These are phyloP conservation scores for Solanum habrochaites DNA, from an alignment of 257 asterid species.

Conservation along the genomic window DNA sequence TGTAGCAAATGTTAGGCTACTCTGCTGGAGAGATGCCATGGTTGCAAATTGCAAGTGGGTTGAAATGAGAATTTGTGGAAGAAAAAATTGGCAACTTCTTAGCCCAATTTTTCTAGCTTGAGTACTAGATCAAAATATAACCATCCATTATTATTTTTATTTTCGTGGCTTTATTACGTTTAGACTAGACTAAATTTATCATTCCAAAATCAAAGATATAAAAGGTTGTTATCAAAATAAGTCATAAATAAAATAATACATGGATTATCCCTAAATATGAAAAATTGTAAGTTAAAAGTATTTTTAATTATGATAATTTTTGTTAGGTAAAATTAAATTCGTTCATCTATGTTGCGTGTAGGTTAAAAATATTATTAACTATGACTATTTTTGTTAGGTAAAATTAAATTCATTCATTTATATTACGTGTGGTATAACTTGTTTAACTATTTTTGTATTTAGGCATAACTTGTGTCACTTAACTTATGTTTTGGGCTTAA, in stretches of 20 bases:
- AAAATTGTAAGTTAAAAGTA: no score
- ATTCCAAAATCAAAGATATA: not conserved
- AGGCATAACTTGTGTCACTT: no score
- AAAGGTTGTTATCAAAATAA: not conserved
- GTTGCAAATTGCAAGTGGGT: not conserved
- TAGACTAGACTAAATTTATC: not conserved
- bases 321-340: no score
- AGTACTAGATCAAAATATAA: not conserved
- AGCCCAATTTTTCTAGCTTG: not conserved
- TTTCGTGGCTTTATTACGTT: not conserved
- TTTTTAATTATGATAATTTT: no score
- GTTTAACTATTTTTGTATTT: not conserved
- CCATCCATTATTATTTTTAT: not conserved
- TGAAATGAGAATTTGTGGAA: not conserved
- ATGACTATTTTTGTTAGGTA: no score
- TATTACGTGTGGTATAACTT: not conserved
- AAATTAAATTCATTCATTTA: no score
- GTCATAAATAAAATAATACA: not conserved
- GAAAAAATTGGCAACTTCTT: not conserved
- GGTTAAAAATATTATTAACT: no score
- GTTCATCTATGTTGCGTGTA: no score
- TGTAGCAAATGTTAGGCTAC: not conserved
- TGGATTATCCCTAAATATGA: not conserved
- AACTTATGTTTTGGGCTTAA: not conserved
- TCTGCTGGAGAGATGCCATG: conserved; percentile 16